These are phyloP conservation scores for Rhodotorula graminis DNA, from an alignment of 768 basidiomycete species.

Conservation along the genomic window DNA sequence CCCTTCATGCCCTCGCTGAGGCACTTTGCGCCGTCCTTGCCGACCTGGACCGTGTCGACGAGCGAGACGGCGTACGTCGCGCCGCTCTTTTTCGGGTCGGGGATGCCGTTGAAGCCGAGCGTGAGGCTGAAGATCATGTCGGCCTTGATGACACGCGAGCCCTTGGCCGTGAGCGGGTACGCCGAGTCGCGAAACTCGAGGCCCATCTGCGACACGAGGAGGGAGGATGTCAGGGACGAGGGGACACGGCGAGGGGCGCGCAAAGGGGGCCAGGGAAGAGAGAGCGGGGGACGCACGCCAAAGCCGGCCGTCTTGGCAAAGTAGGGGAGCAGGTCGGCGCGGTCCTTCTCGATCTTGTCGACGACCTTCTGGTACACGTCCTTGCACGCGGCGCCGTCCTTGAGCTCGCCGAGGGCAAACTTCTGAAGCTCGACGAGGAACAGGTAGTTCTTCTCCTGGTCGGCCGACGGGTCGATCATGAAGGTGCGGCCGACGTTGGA, in stretches of 20 bases:
- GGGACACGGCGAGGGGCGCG: background rate
- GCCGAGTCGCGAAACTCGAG: slow-evolving; percentile 89
- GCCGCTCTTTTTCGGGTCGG: slow-evolving; percentile 59
- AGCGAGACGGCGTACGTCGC: slow-evolving; percentile 69
- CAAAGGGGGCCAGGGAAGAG: background rate
- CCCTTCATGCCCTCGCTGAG: slow-evolving; percentile 76
- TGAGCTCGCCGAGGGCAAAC: slow-evolving; percentile 68
- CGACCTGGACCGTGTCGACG: slow-evolving; percentile 79
- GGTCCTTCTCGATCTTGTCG: slow-evolving; percentile 66
- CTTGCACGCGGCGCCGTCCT: slow-evolving; percentile 67
- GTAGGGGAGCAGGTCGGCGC: slow-evolving; percentile 72
- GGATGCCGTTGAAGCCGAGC: slow-evolving; percentile 77
- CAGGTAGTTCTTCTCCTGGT: slow-evolving; percentile 83
- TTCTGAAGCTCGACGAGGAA: slow-evolving; percentile 71
- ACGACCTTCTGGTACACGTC: slow-evolving; percentile 78
- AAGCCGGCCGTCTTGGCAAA: slow-evolving; percentile 88
- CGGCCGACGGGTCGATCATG: slow-evolving; percentile 86
- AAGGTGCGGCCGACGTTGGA: slow-evolving; percentile 89
- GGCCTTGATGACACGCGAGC: slow-evolving; percentile 61
- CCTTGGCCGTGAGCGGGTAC: slow-evolving; percentile 78
- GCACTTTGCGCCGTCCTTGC: slow-evolving; percentile 51
- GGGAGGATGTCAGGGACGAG: background rate
- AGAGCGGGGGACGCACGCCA: slow-evolving; percentile 46
- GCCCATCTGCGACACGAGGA: slow-evolving; percentile 61
- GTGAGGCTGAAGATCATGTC: slow-evolving; percentile 82